Conservation (phyloP, 768 basidiomycete genomes). For the Lactifluus piperatus region DNA sequence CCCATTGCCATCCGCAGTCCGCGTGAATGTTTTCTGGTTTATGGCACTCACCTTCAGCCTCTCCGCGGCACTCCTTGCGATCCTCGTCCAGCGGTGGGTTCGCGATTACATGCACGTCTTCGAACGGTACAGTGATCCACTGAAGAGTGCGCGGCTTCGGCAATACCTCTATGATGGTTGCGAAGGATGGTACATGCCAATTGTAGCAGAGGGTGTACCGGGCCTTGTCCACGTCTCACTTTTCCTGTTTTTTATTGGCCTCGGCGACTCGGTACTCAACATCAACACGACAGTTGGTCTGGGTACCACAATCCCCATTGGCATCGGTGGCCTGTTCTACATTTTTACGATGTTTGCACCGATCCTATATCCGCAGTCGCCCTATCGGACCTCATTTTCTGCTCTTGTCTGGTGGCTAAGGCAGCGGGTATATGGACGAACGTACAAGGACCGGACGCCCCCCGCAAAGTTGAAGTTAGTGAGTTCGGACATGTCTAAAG, state of each 20-base stretch:
- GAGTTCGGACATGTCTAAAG: not conserved
- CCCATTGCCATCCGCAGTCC: conserved; percentile 27
- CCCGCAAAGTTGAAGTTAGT: not conserved
- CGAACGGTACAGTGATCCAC: conserved; percentile 24
- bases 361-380: conserved; percentile 4
- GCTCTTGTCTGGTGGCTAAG: conserved; percentile 2
- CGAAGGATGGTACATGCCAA: conserved; percentile 33
- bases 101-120: conserved; percentile 28
- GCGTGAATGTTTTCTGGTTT: conserved; percentile 38
- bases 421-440: not conserved
- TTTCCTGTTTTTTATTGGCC: conserved; percentile 41
- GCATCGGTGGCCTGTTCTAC: conserved; percentile 5
- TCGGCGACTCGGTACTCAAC: conserved; percentile 36
- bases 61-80: conserved; percentile 35
- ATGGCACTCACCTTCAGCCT: conserved; percentile 31
- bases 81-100: conserved; percentile 43
- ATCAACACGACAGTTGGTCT: conserved; percentile 16
- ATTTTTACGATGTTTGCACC: conserved; percentile 10
- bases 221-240: conserved; percentile 42
- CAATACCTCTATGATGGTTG: conserved; percentile 32
- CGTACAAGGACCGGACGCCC: not conserved
- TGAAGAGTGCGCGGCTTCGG: conserved; percentile 33
- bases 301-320: not conserved
- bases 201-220: conserved; percentile 37
- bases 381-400: conserved; percentile 8